Percentiles rank a stretch among this genome's conserved stretches.
phyloP scores from a whole-genome alignment of 768 basidiomycete genomes.

The Mycena polygramma region DNA sequence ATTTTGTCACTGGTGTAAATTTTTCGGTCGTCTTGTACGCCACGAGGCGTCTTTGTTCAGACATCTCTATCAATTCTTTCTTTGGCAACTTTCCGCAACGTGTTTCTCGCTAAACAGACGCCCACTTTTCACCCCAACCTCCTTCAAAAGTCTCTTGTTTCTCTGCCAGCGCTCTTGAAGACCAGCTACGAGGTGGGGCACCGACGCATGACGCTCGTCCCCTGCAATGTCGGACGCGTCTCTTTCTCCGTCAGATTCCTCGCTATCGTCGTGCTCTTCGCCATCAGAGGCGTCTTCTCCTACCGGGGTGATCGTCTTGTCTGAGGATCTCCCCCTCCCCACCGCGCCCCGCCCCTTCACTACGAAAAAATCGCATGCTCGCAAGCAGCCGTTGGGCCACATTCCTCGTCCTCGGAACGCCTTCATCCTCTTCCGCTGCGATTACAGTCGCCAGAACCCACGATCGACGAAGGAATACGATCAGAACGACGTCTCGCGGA shows the following conservation, averaged over 20 bases:
- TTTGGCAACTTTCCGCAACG: conserved; percentile 29
- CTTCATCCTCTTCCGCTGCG: conserved; percentile 84
- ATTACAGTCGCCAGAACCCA: conserved; percentile 75
- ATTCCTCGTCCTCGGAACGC: conserved; percentile 82
- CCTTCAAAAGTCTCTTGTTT: conserved; percentile 9
- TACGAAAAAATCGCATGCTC: conserved; percentile 61
- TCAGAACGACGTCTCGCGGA: conserved; percentile 77
- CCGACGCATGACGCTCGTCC: conserved; percentile 13
- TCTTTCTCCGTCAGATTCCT: conserved; percentile 27
- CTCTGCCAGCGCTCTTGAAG: conserved; percentile 3
- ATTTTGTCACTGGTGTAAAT: too few species aligned
- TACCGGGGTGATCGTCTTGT: background rate
- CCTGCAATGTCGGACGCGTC: conserved; percentile 21
- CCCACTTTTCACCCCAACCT: background rate
- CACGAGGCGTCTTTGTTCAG: conserved; percentile 23
- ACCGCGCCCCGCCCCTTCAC: conserved; percentile 33
- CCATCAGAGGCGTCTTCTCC: conserved; percentile 21
- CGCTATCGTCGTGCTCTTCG: conserved; percentile 27
- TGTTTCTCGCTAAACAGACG: conserved; percentile 28
- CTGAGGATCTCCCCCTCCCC: conserved; percentile 32
- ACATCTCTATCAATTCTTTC: conserved; percentile 20
- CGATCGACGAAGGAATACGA: conserved; percentile 66
- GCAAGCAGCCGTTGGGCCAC: conserved; percentile 64
- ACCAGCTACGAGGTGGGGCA: background rate
- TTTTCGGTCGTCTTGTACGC: background rate